Base-by-base conservation (phyloP, 257 asterid genomes). In the Solanum neorickii region DNA sequence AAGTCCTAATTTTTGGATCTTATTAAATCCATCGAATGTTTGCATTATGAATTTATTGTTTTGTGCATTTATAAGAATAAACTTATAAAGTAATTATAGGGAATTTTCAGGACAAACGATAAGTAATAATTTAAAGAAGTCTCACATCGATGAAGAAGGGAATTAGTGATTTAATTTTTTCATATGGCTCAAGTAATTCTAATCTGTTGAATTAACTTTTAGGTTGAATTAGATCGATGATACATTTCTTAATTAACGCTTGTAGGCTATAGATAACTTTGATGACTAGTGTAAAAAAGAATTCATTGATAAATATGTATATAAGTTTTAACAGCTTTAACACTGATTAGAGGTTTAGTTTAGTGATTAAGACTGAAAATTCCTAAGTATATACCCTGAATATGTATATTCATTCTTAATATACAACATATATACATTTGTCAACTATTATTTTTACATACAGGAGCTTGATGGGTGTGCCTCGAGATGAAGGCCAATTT, bases 401-500 rank as follows among this genome's bases (percentile, higher is more conserved):
- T 65, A 65, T n/a, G 70, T 62, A 62, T n/a, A 62, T 62, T 60
- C 21, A 49, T 49, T 49, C 60, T 49, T 49, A 49, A 49, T 49
- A 49, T 5, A 49, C 60, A 49, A 2, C 1, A 16, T 49, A 49
- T 49, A 65, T 65, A 65, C 4, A 65, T 65, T 62, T 65, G 6
- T n/a, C 8, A 8, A n/a, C 72, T 65, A n/a, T n/a, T n/a, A n/a
- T 23, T 65, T 62, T 23, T 62, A 65, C 16, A 12, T 62, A 35
- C 88, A 93, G 96, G 95, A 92, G 93, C 83, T 56, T 89, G 86
- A 92, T 92, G 94, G 92, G 88, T 74, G 91, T 92, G 82, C 87
- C 93, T 10, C 93, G 88, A 12, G 95, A 94, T 84, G 96, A 94
- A 87, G 95, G 92, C 3, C 93, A 88, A 47, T 92, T 94, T 39